Evolutionary conservation across 352 stramenopile species (phyloP).

Genomic region (Plasmopara halstedii): DNA sequence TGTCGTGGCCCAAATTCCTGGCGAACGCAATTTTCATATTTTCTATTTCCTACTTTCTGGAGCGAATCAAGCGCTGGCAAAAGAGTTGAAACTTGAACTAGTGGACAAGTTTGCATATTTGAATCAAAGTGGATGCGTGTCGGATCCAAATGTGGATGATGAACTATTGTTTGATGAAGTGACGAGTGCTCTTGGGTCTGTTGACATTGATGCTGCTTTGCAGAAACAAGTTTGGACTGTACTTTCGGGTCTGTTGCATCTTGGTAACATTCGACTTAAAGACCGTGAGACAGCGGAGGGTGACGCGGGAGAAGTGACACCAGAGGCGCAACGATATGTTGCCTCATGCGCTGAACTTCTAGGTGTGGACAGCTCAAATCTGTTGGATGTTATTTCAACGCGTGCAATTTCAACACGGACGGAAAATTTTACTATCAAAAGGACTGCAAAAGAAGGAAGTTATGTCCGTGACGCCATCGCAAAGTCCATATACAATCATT

Average conservation of each 20-base stretch:
- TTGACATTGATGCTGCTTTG: conserved; percentile 57
- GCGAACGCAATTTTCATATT: conserved; percentile 88
- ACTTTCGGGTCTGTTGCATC: conserved; percentile 65
- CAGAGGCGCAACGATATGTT: conserved; percentile 45
- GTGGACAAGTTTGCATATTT: conserved; percentile 69
- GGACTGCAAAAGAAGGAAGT: conserved; percentile 67
- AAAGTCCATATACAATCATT: conserved; percentile 90
- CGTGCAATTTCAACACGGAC: conserved; percentile 70
- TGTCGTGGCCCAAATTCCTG: conserved; percentile 77
- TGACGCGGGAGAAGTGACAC: conserved; percentile 60
- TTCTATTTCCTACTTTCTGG: conserved; percentile 86
- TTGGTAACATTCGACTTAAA: conserved; percentile 74
- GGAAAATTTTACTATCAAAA: conserved; percentile 76
- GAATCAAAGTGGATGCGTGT: conserved; percentile 82
- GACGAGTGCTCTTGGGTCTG: conserved; percentile 60
- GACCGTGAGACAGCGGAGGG: conserved; percentile 75
- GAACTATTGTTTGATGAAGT: conserved; percentile 84
- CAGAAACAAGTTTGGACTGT: conserved; percentile 77
- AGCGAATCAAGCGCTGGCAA: conserved; percentile 48
- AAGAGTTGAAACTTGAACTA: conserved; percentile 48
- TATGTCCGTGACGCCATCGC: conserved; percentile 89
- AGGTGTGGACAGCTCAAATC: conserved; percentile 51
- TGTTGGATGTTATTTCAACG: conserved; percentile 75
- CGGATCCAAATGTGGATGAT: conserved; percentile 81
- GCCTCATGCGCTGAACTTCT: conserved; percentile 53